Conservation (phyloP, 495 filamentous ascomycete genomes). For the Gamarada debralockiae region DNA sequence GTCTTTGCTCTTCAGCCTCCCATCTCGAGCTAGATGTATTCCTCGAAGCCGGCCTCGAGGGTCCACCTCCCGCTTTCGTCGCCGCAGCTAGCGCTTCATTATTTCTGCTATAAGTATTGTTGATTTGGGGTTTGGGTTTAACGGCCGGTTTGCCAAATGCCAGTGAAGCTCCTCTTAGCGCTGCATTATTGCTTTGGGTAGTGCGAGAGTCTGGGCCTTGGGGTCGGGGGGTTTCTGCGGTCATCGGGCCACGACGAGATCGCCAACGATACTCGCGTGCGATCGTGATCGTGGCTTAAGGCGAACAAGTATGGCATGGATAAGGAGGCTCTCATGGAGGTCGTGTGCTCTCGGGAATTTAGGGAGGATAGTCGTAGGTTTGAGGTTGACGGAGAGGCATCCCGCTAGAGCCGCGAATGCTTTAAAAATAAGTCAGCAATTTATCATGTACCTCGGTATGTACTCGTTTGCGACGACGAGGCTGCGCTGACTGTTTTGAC, state of each 20-base stretch:
- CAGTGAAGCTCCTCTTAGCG: conserved; percentile 20
- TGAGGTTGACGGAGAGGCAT: background rate
- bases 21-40: background rate
- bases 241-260: conserved; percentile 18
- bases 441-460: background rate
- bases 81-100: conserved; percentile 22
- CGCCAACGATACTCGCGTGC: background rate
- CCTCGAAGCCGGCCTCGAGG: background rate
- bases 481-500: background rate
- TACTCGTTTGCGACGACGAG: background rate
- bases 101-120: conserved; percentile 14
- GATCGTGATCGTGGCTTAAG: conserved; percentile 6
- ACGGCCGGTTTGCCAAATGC: conserved; percentile 23
- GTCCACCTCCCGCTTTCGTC: conserved; percentile 7
- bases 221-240: background rate
- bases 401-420: background rate
- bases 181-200: conserved; percentile 1
- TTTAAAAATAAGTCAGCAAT: too few species aligned
- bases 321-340: conserved; percentile 1
- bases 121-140: conserved; percentile 19
- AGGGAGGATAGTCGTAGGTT: too few species aligned
- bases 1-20: background rate
- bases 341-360: too few species aligned
- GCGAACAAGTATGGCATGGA: conserved; percentile 4
- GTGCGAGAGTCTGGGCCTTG: background rate